Evolutionary conservation across 139 green algal species (phyloP).

Genomic region (Zygnema circumcarinatum): DNA sequence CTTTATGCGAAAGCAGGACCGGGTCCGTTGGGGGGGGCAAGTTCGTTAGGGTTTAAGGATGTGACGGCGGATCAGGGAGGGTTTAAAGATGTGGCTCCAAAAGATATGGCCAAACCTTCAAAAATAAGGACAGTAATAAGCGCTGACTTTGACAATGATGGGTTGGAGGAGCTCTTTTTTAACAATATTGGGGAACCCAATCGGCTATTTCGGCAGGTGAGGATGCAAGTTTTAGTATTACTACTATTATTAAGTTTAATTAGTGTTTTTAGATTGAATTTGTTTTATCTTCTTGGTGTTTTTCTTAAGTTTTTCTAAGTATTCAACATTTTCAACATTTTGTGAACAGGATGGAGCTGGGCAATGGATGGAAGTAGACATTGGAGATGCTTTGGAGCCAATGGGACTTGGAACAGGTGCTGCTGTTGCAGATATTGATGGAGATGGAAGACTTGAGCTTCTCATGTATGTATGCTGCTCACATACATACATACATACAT

Average conservation of each 20-base stretch:
- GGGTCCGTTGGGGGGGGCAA: background rate
- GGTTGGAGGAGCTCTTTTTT: constrained; percentile 54
- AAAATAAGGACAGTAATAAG: constrained; percentile 45
- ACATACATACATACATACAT: no score
- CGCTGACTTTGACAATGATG: constrained; percentile 61
- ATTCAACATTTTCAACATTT: no score
- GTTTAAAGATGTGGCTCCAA: constrained; percentile 42
- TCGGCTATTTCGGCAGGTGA: constrained; percentile 38
- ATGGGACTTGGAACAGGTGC: constrained; percentile 49
- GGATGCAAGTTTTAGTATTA: no score
- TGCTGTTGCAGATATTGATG: constrained; percentile 53
- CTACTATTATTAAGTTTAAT: no score
- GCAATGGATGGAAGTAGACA: background rate
- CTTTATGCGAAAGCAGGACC: background rate
- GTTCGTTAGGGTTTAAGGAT: background rate
- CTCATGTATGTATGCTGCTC: no score
- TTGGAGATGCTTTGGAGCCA: background rate
- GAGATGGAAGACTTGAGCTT: constrained; percentile 53
- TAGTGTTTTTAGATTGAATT: no score
- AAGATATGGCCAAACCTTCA: constrained; percentile 14
- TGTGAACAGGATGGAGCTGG: background rate
- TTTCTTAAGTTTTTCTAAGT: no score
- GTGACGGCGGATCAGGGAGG: background rate
- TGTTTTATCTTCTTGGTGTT: no score
- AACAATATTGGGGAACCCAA: constrained; percentile 59